A percentile compares a stretch with the other conserved stretches of the same genome.
phyloP scores from a whole-genome alignment of 1,284 basidiomycete genomes.

The Clitocybe nebularis region DNA sequence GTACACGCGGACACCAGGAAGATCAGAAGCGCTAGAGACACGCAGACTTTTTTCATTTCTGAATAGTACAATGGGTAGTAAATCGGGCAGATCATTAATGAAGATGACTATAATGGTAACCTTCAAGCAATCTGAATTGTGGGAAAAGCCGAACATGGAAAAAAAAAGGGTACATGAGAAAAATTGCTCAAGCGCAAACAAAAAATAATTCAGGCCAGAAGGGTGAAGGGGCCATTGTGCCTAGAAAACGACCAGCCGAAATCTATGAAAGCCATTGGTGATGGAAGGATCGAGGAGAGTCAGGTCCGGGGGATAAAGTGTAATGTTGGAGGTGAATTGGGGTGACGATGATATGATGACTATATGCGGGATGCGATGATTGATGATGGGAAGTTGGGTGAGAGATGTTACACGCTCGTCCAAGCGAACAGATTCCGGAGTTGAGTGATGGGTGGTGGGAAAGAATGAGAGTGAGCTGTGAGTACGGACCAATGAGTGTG shows the following conservation, averaged over 20 bases:
- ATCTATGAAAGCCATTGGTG: slow-evolving; percentile 9
- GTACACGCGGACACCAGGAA: too few relatives aligned
- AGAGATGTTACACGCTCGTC: slow-evolving; percentile 27
- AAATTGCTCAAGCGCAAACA: background rate
- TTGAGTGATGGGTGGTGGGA: slow-evolving; percentile 4
- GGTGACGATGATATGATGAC: background rate
- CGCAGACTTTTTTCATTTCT: background rate
- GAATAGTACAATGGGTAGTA: slow-evolving; percentile 1
- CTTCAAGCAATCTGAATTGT: slow-evolving; percentile 7
- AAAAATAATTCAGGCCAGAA: slow-evolving; percentile 1
- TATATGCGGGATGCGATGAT: background rate
- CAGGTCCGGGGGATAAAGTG: slow-evolving; percentile 3
- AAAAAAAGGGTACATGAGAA: slow-evolving; percentile 6
- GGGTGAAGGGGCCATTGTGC: background rate
- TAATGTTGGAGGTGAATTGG: slow-evolving; percentile 6
- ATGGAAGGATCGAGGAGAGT: background rate
- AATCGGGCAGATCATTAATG: slow-evolving; percentile 7
- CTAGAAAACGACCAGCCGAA: slow-evolving; percentile 14
- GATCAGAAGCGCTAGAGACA: too few relatives aligned
- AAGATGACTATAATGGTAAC: slow-evolving; percentile 8
- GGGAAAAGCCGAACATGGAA: slow-evolving; percentile 4
- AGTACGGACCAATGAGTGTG: slow-evolving; percentile 5
- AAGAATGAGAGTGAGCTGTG: slow-evolving; percentile 7
- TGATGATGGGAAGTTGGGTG: background rate
- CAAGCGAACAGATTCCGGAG: slow-evolving; percentile 26